Percentiles rank a stretch among this genome's conserved stretches.
phyloP scores from a whole-genome alignment of 257 asterid genomes.

The Rehmannia glutinosa region DNA sequence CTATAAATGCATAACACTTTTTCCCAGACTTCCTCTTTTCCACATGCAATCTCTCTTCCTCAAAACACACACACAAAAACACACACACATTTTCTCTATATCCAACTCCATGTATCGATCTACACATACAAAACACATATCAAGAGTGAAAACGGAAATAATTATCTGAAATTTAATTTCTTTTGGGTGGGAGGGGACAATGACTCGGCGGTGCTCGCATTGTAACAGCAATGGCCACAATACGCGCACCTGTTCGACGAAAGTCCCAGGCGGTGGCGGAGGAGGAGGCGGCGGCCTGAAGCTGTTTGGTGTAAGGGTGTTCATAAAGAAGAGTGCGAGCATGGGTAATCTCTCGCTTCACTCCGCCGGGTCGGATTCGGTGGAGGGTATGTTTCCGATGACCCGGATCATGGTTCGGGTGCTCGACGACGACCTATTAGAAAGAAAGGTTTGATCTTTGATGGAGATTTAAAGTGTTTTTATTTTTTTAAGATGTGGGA shows the following conservation, averaged over 20 bases:
- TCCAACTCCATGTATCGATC: slow-evolving; percentile 1
- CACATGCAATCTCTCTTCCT: slow-evolving; percentile 19
- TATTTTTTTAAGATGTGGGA: too few relatives aligned
- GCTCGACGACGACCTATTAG: slow-evolving; percentile 36
- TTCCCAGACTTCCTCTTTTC: background rate
- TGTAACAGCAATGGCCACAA: slow-evolving; percentile 61
- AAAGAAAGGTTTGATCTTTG: slow-evolving; percentile 41
- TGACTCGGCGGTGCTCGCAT: slow-evolving; percentile 73
- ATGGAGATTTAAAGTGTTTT: too few relatives aligned
- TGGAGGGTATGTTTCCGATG: slow-evolving; percentile 62
- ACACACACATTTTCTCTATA: background rate
- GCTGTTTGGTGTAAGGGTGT: slow-evolving; percentile 68
- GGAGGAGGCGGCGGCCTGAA: slow-evolving; percentile 27
- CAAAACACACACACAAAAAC: too few relatives aligned
- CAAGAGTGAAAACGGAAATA: background rate
- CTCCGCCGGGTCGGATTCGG: slow-evolving; percentile 36
- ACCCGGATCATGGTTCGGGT: slow-evolving; percentile 37
- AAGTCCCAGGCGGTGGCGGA: slow-evolving; percentile 1
- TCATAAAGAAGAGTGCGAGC: slow-evolving; percentile 53
- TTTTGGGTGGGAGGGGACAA: background rate
- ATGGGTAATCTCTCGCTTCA: slow-evolving; percentile 58
- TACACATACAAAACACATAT: background rate
- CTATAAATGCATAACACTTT: background rate
- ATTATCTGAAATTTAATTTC: background rate
- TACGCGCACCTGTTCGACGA: slow-evolving; percentile 43